A percentile compares a stretch with the other conserved stretches of the same genome.
Evolutionary conservation across 805 yeast species (phyloP).

Genomic region (Saccharomycopsis fibuligera): DNA sequence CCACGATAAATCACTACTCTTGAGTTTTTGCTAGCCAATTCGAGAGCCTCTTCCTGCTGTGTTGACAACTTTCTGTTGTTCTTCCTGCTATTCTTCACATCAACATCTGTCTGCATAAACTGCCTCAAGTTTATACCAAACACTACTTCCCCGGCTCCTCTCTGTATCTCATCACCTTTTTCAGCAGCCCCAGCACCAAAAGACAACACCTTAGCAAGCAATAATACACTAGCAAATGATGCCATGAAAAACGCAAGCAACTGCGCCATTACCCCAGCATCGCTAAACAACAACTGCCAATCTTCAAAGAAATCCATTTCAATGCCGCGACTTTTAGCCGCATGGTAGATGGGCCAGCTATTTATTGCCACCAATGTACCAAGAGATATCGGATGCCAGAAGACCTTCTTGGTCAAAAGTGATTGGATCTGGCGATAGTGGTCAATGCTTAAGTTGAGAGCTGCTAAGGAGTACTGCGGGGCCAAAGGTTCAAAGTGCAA

Average conservation of each 20-base stretch:
- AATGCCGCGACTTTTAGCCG: background rate
- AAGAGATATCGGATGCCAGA: slow-evolving; percentile 41
- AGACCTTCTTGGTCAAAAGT: slow-evolving; percentile 36
- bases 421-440: slow-evolving; percentile 44
- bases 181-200: slow-evolving; percentile 45
- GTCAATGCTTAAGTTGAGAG: slow-evolving; percentile 59
- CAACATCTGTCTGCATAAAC: slow-evolving; percentile 29
- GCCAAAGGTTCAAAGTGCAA: slow-evolving; percentile 42
- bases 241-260: slow-evolving; percentile 35
- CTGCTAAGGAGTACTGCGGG: slow-evolving; percentile 56
- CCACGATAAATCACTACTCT: slow-evolving; percentile 56
- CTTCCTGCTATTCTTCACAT: slow-evolving; percentile 18
- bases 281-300: too few species aligned
- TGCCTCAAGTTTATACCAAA: slow-evolving; percentile 49
- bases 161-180: slow-evolving; percentile 33
- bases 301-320: slow-evolving; percentile 9
- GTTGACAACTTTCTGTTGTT: slow-evolving; percentile 26
- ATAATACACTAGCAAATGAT: slow-evolving; percentile 33
- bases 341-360: slow-evolving; percentile 6
- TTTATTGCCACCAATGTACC: slow-evolving; percentile 22
- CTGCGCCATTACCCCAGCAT: slow-evolving; percentile 27
- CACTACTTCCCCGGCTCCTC: slow-evolving; percentile 30
- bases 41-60: slow-evolving; percentile 27
- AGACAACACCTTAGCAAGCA: slow-evolving; percentile 34
- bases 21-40: background rate